Base-by-base conservation (phyloP, 352 stramenopile species). In the Phytophthora pistaciae region DNA sequence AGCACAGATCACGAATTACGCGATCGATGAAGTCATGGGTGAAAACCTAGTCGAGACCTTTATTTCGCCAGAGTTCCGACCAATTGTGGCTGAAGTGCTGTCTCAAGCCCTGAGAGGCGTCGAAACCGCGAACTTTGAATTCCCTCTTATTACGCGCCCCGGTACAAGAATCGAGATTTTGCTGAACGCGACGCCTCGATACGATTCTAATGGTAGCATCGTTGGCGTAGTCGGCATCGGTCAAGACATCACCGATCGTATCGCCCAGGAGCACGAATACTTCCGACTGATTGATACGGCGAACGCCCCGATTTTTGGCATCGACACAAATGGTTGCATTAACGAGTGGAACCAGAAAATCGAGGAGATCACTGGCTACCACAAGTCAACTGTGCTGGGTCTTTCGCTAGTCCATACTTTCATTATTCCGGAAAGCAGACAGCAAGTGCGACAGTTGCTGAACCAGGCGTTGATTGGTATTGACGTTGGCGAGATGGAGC, bases 291-390 rank as follows among this genome's bases (percentile, higher is more conserved):
- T 93, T 67, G 82, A 91, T 70, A 87, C 74, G 56, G 83, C 83
- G 3, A 91, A 95, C n/a, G 88, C 88, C 7, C 88, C 88, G 16
- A 96, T 96, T 60, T 96, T 96, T 52, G 89, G 89, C 31, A 81
- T 95, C 36, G 87, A 98, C 67, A 92, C 88, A 29, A 79, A 87
- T 79, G 88, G 90, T 20, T 84, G 81, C 59, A 90, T 96, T 61
- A 95, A 94, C 64, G 86, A 94, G 56, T 96, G 88, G 90, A 96
- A 96, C 66, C 80, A 94, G 61, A 96, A 95, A 72, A 95, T 95
- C 27, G 85, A 92, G 53, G 80, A 93, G 36, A 95, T 95, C 58
- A 96, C 88, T 10, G 88, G 87, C 14, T 93, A 92, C 52, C 78
- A 89, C 62, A 94, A 94, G 64, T 84, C 79, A 2, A 79, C 72